Conservation (phyloP, 2,329 filamentous ascomycete species). For the Epicoccum sorghinum region DNA sequence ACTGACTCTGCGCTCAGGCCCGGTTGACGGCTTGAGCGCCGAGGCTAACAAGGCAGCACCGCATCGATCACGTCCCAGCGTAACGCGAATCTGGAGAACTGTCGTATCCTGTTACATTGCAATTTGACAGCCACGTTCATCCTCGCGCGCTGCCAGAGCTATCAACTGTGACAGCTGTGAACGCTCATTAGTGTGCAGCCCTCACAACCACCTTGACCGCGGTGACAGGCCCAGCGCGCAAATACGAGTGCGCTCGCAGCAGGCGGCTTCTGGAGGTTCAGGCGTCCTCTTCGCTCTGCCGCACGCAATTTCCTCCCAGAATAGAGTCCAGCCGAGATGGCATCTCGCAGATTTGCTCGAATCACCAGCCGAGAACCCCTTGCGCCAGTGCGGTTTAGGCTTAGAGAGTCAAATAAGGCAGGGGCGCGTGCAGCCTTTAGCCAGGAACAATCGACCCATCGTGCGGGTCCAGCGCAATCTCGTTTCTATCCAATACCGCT, state of each 20-base stretch:
- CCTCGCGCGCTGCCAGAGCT: background rate
- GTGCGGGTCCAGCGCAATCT: constrained; percentile 5
- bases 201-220: constrained; percentile 1
- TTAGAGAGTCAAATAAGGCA: background rate
- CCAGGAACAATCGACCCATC: background rate
- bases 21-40: constrained; percentile 3
- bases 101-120: constrained; percentile 10
- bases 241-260: constrained; percentile 3
- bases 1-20: constrained; percentile 6
- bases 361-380: constrained; percentile 3
- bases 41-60: constrained; percentile 8
- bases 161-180: background rate
- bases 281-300: constrained; percentile 4
- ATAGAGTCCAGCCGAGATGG: constrained; percentile 3
- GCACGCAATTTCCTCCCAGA: constrained; percentile 6
- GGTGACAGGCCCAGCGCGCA: constrained; percentile 1
- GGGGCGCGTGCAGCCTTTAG: constrained; percentile 3
- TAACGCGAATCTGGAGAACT: constrained; percentile 19
- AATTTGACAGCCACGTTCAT: constrained; percentile 4
- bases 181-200: background rate
- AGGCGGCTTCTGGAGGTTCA: constrained; percentile 2
- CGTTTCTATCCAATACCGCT: background rate
- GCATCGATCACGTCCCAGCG: constrained; percentile 17
- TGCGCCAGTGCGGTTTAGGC: background rate
- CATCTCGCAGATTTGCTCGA: background rate